Evolutionary conservation across 2,329 filamentous ascomycete species (phyloP).

Genomic region (Gyromitra esculenta): DNA sequence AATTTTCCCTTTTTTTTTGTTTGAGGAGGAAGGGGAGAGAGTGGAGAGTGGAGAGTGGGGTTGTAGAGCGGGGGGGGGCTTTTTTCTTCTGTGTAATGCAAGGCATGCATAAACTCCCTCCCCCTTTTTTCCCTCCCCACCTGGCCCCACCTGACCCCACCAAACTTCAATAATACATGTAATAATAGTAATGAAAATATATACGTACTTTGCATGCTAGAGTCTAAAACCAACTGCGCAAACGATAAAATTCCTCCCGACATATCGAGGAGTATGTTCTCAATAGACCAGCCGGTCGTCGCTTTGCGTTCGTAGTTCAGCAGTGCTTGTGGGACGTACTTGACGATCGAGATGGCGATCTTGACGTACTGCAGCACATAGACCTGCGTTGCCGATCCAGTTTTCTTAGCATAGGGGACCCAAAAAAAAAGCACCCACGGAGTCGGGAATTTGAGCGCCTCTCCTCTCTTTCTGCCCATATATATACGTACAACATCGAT

Average conservation of each 20-base stretch:
- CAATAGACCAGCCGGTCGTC: constrained; percentile 87
- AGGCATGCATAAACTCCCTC: constrained; percentile 57
- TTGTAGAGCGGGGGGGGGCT: too few species aligned
- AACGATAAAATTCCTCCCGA: constrained; percentile 83
- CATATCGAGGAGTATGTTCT: constrained; percentile 84
- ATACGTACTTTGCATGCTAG: constrained; percentile 67
- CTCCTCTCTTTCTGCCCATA: background rate
- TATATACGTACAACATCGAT: constrained; percentile 65
- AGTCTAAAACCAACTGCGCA: constrained; percentile 83
- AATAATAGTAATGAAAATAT: background rate
- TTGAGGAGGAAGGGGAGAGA: background rate
- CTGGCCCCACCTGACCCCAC: background rate
- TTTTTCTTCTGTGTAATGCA: background rate
- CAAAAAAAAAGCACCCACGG: constrained; percentile 5
- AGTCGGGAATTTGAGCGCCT: constrained; percentile 1
- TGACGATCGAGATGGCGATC: constrained; percentile 84
- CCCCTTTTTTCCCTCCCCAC: too few species aligned
- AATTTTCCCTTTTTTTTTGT: background rate
- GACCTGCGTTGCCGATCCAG: constrained; percentile 27
- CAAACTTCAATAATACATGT: background rate
- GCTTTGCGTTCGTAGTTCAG: constrained; percentile 86
- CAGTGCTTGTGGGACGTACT: constrained; percentile 88
- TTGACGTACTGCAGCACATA: constrained; percentile 65
- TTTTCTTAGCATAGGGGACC: too few species aligned
- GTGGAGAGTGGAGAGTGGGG: too few species aligned